Evolutionary conservation across 2,329 filamentous ascomycete genomes (phyloP), one percentile per base, ranked within the genome.

Genomic region (Neurospora crassa): DNA sequence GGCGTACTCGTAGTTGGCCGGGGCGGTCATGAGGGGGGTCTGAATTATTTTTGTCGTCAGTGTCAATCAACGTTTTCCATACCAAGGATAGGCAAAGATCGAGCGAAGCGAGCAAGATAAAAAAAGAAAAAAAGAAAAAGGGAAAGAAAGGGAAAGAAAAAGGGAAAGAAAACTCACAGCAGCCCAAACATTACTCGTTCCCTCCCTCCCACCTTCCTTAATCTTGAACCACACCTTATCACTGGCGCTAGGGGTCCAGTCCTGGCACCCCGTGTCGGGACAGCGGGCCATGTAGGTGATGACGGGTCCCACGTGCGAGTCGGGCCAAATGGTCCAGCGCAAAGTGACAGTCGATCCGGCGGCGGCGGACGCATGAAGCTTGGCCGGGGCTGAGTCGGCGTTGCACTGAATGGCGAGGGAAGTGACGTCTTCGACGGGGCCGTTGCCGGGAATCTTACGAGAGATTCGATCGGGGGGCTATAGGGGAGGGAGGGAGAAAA

Each of bases 231-330:
- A 87, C n/a, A 87, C 85, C 47, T 5, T 5, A 37, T 84, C 82
- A 1, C 73, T 77, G 45, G 79, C 82, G 0, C 81, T 83, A 6
- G 86, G 86, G 71, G 82, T 78, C 76, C 82, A 88, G 70, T 79
- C 79, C 70, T 83, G 82, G 77, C 86, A 88, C 1, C 86, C 83
- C 0, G 79, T 77, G 63, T 85, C 83, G 0, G 86, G 85, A 77
- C 88, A 89, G 42, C 82, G 80, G 5, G 87, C 87, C 86, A 89
- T 87, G 76, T 89, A 89, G 0, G 87, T 89, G 71, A 89, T 80
- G 1, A 85, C 78, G 0, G 87, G 87, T 0, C 87, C 87, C 40
- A 85, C 79, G 72, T 88, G 86, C 5, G 80, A 83, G 8, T 83
- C 82, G 0, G 83, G 82, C 82, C 83, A 84, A 1, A 83, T 75